A percentile compares a stretch with the other conserved stretches of the same genome.
Conservation (phyloP, 2,329 filamentous ascomycete genomes). For the Ascosphaera aggregata region DNA sequence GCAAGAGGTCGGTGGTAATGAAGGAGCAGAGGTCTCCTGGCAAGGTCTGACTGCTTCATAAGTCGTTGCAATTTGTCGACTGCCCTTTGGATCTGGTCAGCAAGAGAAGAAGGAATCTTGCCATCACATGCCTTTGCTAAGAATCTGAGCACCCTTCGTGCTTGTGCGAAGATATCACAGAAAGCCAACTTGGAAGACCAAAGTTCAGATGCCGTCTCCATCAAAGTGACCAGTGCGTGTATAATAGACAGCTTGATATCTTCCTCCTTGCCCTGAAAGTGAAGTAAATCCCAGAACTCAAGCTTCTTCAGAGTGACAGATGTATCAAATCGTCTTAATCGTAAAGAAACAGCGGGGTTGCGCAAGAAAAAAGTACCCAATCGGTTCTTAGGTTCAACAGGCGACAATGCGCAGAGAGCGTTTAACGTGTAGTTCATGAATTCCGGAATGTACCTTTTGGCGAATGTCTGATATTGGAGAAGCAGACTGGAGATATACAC, state of each 20-base stretch:
- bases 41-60: conserved; percentile 35
- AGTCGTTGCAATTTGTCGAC: conserved; percentile 16
- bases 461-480: conserved; percentile 59
- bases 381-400: conserved; percentile 22
- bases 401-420: conserved; percentile 44
- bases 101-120: conserved; percentile 23
- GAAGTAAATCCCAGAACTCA: conserved; percentile 33
- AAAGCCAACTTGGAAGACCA: conserved; percentile 58
- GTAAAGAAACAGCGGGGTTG: conserved; percentile 17
- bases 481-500: conserved; percentile 57
- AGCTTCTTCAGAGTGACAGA: conserved; percentile 26
- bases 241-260: conserved; percentile 35
- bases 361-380: conserved; percentile 39
- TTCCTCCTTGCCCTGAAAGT: conserved; percentile 6
- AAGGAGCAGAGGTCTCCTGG: conserved; percentile 58
- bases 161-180: conserved; percentile 52
- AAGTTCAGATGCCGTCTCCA: conserved; percentile 43
- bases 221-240: conserved; percentile 37
- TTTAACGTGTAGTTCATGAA: conserved; percentile 61
- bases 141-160: conserved; percentile 33
- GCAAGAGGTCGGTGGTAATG: conserved; percentile 76
- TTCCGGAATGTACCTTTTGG: conserved; percentile 79
- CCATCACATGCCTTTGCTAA: conserved; percentile 29
- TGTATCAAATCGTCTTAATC: conserved; percentile 15
- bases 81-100: conserved; percentile 11